Conservation (phyloP, 257 asterid species). For the Solanum arcanum region DNA sequence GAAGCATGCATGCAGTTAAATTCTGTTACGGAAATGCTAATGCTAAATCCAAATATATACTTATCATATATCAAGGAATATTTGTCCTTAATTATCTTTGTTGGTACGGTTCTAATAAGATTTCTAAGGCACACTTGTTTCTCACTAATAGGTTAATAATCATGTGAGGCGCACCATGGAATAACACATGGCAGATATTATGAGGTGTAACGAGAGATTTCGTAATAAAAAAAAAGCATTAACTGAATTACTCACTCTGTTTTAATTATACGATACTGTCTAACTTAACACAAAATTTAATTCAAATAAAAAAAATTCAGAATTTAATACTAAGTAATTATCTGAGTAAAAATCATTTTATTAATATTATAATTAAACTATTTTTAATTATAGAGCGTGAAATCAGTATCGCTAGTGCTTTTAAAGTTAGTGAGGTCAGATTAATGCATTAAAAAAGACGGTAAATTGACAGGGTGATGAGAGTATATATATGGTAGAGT, state of each 20-base stretch:
- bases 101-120: constrained; percentile 2
- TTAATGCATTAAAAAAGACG: constrained; percentile 6
- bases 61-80: not conserved
- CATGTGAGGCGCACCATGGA: constrained; percentile 1
- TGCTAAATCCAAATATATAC: not conserved
- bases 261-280: not conserved
- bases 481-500: constrained; percentile 7
- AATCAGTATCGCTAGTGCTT: not conserved
- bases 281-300: not conserved
- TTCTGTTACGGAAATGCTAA: not conserved
- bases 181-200: constrained; percentile 33
- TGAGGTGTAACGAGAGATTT: constrained; percentile 3
- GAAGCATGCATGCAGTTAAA: not conserved
- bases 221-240: constrained; percentile 3
- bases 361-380: not conserved
- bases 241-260: not conserved
- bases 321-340: too few species aligned
- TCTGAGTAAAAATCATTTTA: not conserved
- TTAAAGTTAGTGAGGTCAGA: constrained; percentile 10
- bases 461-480: constrained; percentile 12
- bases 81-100: constrained; percentile 5
- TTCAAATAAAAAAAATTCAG: too few species aligned
- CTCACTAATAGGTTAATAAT: constrained; percentile 10
- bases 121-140: constrained; percentile 20
- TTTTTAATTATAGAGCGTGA: not conserved